Conservation (phyloP, 805 yeast species). For the Nakazawaea ishiwadae region DNA sequence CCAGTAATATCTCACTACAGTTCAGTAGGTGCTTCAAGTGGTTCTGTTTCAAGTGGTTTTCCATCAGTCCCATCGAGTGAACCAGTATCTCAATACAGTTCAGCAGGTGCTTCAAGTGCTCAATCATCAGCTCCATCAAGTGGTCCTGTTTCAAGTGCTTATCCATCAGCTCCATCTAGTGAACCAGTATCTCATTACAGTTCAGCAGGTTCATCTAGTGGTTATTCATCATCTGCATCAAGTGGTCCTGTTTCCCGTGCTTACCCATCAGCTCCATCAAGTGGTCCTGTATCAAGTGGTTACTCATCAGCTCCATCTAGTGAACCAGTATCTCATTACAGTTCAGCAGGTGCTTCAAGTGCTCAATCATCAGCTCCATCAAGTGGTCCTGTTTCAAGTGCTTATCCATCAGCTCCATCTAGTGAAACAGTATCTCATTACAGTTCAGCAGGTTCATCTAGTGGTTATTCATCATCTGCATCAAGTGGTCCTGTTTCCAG, state of each 20-base stretch:
- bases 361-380: too few relatives aligned
- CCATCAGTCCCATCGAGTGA: neutral
- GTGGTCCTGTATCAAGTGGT: neutral
- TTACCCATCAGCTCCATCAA: neutral
- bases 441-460: too few relatives aligned
- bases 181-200: neutral
- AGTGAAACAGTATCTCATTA: too few relatives aligned
- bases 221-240: neutral
- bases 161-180: neutral
- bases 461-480: too few relatives aligned
- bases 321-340: neutral
- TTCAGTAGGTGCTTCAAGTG: conserved; percentile 3
- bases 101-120: neutral
- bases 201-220: too few relatives aligned
- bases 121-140: neutral
- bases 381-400: too few relatives aligned
- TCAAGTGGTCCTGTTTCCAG: too few relatives aligned
- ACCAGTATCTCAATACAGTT: neutral
- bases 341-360: too few relatives aligned
- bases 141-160: too few relatives aligned
- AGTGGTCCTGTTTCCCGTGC: neutral
- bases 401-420: too few relatives aligned
- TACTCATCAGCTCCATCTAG: neutral
- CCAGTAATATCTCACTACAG: neutral
- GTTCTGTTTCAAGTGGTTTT: neutral